A percentile compares a stretch with the other conserved stretches of the same genome.
Evolutionary conservation across 495 filamentous ascomycete genomes (phyloP).

Genomic region (Podospora anserina): DNA sequence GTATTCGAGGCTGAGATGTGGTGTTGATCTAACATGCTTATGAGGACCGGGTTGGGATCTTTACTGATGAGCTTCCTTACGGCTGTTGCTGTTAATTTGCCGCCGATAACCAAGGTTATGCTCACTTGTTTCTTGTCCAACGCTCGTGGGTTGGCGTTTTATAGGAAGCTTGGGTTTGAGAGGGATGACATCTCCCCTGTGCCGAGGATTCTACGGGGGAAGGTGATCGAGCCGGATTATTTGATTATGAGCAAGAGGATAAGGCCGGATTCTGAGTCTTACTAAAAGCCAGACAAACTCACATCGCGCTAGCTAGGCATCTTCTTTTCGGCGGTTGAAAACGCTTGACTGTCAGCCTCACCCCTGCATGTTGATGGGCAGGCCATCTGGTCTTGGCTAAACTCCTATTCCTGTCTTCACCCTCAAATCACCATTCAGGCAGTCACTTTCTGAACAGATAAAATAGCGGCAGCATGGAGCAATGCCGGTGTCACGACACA

Average conservation of each 20-base stretch:
- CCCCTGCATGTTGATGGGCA: background rate
- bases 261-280: background rate
- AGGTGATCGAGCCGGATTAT: slow-evolving; percentile 63
- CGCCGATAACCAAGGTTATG: slow-evolving; percentile 70
- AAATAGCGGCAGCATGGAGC: too few relatives aligned
- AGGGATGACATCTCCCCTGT: slow-evolving; percentile 64
- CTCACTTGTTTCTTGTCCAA: slow-evolving; percentile 78
- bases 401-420: background rate
- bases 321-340: background rate
- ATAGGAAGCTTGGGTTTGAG: slow-evolving; percentile 63
- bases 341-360: slow-evolving; percentile 7
- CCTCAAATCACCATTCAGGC: background rate
- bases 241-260: slow-evolving; percentile 66
- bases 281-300: background rate
- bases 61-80: slow-evolving; percentile 45
- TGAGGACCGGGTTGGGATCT: slow-evolving; percentile 47
- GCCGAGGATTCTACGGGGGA: slow-evolving; percentile 61
- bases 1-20: background rate
- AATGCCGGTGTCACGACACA: too few relatives aligned
- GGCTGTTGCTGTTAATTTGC: slow-evolving; percentile 42
- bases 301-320: background rate
- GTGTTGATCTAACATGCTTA: background rate
- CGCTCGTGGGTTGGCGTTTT: slow-evolving; percentile 58
- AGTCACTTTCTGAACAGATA: too few relatives aligned
- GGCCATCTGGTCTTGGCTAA: background rate